These are phyloP conservation scores for Phoma sp. DNA, from an alignment of 2,329 filamentous ascomycete species.

Conservation along the genomic window DNA sequence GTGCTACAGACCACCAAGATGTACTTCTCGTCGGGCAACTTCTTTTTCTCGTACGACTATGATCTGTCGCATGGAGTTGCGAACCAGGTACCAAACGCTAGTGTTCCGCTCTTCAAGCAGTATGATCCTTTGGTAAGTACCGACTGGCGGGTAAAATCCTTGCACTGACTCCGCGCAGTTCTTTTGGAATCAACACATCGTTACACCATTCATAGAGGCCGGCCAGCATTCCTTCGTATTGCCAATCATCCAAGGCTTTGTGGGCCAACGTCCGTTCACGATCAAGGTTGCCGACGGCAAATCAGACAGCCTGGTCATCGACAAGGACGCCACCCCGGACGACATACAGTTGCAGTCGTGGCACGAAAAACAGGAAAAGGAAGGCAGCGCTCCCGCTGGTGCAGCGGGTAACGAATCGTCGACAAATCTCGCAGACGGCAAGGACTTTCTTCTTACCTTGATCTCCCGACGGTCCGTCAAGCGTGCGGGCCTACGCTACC, in stretches of 20 bases:
- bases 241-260: slow-evolving; percentile 91
- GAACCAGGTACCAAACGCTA: slow-evolving; percentile 50
- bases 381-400: slow-evolving; percentile 25
- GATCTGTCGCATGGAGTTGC: slow-evolving; percentile 77
- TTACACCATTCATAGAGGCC: slow-evolving; percentile 74
- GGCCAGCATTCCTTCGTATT: slow-evolving; percentile 74
- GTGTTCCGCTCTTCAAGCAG: slow-evolving; percentile 70
- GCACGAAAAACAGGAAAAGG: slow-evolving; percentile 39
- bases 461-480: slow-evolving; percentile 89
- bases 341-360: slow-evolving; percentile 45
- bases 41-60: slow-evolving; percentile 94
- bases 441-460: slow-evolving; percentile 78
- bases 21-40: slow-evolving; percentile 81
- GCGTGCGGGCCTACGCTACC: slow-evolving; percentile 85
- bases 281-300: slow-evolving; percentile 60
- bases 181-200: slow-evolving; percentile 88
- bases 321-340: slow-evolving; percentile 39
- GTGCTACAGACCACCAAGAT: slow-evolving; percentile 82
- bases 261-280: slow-evolving; percentile 83
- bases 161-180: slow-evolving; percentile 55
- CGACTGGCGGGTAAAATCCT: too few species aligned
- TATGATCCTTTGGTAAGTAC: slow-evolving; percentile 69
- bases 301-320: slow-evolving; percentile 43
- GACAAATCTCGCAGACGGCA: slow-evolving; percentile 46
- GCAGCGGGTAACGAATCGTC: slow-evolving; percentile 14